Percentiles rank a stretch among this genome's conserved stretches.
phyloP scores from a whole-genome alignment of 768 basidiomycete genomes.

The Cyathus striatus region DNA sequence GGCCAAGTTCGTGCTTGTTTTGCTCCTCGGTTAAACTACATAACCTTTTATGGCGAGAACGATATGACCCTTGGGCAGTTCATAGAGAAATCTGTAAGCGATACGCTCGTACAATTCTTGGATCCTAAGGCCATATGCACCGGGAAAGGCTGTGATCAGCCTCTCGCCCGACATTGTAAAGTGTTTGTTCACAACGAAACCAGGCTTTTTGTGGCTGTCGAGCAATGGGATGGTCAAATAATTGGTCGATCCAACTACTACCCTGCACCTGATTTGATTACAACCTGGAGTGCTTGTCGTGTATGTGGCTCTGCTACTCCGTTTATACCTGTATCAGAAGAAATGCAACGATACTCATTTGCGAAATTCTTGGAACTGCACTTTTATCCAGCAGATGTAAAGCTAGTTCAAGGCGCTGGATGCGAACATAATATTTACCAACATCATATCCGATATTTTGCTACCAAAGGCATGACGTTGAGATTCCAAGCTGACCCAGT shows the following conservation, averaged over 20 bases:
- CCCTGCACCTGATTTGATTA: conserved; percentile 71
- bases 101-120: conserved; percentile 62
- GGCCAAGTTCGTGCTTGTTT: conserved; percentile 72
- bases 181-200: conserved; percentile 90
- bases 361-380: conserved; percentile 94
- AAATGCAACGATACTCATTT: conserved; percentile 92
- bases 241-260: conserved; percentile 46
- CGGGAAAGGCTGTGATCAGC: conserved; percentile 80
- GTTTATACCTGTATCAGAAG: conserved; percentile 84
- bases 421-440: conserved; percentile 95
- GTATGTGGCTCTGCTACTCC: conserved; percentile 76
- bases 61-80: conserved; percentile 92
- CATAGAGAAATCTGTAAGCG: conserved; percentile 74
- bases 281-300: conserved; percentile 89
- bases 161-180: conserved; percentile 78
- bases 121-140: conserved; percentile 76
- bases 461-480: conserved; percentile 76
- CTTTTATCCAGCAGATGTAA: conserved; percentile 88
- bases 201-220: conserved; percentile 77
- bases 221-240: conserved; percentile 83
- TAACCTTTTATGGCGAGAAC: conserved; percentile 90
- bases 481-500: conserved; percentile 86
- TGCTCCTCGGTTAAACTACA: conserved; percentile 64
- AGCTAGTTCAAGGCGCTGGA: conserved; percentile 79
- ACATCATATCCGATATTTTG: conserved; percentile 90